Percentiles rank a stretch among this genome's conserved stretches.
Conservation (phyloP, 1,284 basidiomycete genomes). For the Pseudozyma hubeiensis region DNA sequence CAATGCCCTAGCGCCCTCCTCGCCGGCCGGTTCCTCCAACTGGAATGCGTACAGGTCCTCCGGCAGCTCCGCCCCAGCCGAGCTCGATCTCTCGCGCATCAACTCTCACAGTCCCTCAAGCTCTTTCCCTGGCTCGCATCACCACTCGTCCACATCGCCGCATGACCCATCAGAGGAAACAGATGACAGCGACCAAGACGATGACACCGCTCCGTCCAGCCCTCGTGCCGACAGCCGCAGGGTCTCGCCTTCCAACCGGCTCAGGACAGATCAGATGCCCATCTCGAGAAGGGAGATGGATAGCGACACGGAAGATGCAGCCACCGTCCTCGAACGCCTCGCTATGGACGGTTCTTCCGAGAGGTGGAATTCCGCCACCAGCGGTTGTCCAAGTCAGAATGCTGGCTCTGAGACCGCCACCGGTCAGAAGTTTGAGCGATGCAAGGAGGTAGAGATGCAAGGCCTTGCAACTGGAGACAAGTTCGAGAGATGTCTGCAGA, state of each 20-base stretch:
- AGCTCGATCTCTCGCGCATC: slow-evolving; percentile 24
- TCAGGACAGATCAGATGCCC: slow-evolving; percentile 36
- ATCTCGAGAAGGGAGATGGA: slow-evolving; percentile 52
- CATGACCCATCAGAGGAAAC: slow-evolving; percentile 23
- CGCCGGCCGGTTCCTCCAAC: slow-evolving; percentile 31
- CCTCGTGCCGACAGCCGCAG: slow-evolving; percentile 8
- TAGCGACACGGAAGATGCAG: slow-evolving; percentile 65
- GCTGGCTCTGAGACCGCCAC: slow-evolving; percentile 9
- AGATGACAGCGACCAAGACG: slow-evolving; percentile 32
- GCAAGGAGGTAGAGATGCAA: slow-evolving; percentile 24
- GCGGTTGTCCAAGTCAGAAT: slow-evolving; percentile 14
- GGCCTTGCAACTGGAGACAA: slow-evolving; percentile 20
- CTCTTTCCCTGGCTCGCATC: slow-evolving; percentile 17
- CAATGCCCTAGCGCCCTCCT: slow-evolving; percentile 20
- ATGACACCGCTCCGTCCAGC: slow-evolving; percentile 35
- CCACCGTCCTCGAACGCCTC: slow-evolving; percentile 62
- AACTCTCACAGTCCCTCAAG: slow-evolving; percentile 29
- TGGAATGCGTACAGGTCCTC: slow-evolving; percentile 39
- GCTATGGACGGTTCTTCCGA: slow-evolving; percentile 50
- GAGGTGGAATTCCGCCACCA: slow-evolving; percentile 16
- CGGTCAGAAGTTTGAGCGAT: slow-evolving; percentile 35
- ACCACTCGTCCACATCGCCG: slow-evolving; percentile 33
- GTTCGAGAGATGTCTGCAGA: slow-evolving; percentile 39
- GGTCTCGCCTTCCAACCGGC: slow-evolving; percentile 22
- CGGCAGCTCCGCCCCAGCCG: slow-evolving; percentile 12